Evolutionary conservation across 768 basidiomycete species (phyloP), one percentile per base, ranked within the genome.

Genomic region (Auricularia auricula-judae): DNA sequence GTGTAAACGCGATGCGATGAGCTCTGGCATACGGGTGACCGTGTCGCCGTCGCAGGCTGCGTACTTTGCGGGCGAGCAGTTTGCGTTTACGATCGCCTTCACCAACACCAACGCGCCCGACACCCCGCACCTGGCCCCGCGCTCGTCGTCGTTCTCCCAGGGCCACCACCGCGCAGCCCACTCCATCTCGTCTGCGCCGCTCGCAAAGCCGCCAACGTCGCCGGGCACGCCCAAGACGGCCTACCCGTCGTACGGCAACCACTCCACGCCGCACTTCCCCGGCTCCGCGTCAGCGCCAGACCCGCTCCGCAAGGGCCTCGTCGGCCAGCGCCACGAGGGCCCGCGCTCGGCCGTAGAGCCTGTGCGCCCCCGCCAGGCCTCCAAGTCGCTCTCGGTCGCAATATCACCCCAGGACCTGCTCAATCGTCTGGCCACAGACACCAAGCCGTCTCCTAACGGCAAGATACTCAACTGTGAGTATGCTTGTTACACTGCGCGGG

Each of bases 61-160:
- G 0, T 98, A 89, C 76, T 98, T 95, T 73, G 92, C 95, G 0
- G 95, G 95, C 64, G 95, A 98, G 74, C 78, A 83, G 0, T 92
- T 96, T 75, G 79, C 86, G 2, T 91, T 91, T 12, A 88, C 85
- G 3, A 86, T 98, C 68, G 88, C 89, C 0, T 93, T 97, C 74
- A 87, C 89, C 61, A 97, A 96, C 72, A 87, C 86, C 3, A 84
- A 84, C 34, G 79, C 85, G 0, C 80, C 84, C 3, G 72, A 79
- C 58, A 69, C 47, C 47, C 47, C 47, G 11, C 47, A 51, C 14
- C 16, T 21, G 47, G 11, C 47, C 10, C 47, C 10, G 47, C 47
- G 47, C 21, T 16, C 47, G 3, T 51, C 47, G 11, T 51, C 47
- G 16, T 51, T 51, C 47, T 51, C 47, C 10, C 47, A 8, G 11